These are phyloP conservation scores for Iodosphaeria phyllophila DNA, from an alignment of 2,329 filamentous ascomycete species.

Conservation along the genomic window DNA sequence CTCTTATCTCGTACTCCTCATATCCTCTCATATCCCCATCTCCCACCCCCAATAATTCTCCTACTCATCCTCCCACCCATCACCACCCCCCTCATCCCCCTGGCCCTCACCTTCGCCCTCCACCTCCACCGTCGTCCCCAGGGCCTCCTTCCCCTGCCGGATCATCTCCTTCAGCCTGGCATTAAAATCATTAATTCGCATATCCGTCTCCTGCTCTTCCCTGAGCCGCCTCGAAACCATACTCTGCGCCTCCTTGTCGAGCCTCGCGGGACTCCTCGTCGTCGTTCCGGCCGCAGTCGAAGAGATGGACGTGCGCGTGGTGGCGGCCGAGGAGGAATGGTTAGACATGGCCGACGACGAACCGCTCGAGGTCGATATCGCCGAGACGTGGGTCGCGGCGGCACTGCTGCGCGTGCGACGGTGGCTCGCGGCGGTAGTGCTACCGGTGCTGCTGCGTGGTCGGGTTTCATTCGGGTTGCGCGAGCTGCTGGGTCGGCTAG, in stretches of 20 bases:
- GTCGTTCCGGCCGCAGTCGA: conserved; percentile 4
- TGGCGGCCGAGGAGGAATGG: conserved; percentile 6
- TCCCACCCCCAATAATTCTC: too few relatives aligned
- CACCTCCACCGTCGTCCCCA: conserved; percentile 57
- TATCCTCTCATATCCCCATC: too few relatives aligned
- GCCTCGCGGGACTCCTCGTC: conserved; percentile 27
- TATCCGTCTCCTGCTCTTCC: conserved; percentile 63
- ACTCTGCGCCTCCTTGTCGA: conserved; percentile 49
- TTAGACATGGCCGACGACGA: conserved; percentile 23
- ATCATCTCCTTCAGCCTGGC: conserved; percentile 72
- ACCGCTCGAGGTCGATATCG: too few relatives aligned
- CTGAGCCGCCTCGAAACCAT: conserved; percentile 53
- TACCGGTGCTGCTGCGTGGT: too few relatives aligned
- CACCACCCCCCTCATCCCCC: conserved; percentile 5
- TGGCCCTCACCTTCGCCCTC: conserved; percentile 19
- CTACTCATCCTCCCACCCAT: conserved; percentile 21
- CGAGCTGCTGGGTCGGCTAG: conserved; percentile 11
- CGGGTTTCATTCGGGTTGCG: conserved; percentile 10
- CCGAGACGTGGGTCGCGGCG: too few relatives aligned
- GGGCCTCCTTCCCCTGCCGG: conserved; percentile 66
- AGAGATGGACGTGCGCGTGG: conserved; percentile 1
- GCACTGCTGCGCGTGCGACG: conserved; percentile 25
- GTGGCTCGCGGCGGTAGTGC: conserved; percentile 15
- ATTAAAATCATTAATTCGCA: conserved; percentile 64
- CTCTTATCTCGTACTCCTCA: too few relatives aligned